Base-by-base conservation (phyloP, 225 moss, liverwort and hornwort genomes). In the Bryoerythrophyllum caledonicum region DNA sequence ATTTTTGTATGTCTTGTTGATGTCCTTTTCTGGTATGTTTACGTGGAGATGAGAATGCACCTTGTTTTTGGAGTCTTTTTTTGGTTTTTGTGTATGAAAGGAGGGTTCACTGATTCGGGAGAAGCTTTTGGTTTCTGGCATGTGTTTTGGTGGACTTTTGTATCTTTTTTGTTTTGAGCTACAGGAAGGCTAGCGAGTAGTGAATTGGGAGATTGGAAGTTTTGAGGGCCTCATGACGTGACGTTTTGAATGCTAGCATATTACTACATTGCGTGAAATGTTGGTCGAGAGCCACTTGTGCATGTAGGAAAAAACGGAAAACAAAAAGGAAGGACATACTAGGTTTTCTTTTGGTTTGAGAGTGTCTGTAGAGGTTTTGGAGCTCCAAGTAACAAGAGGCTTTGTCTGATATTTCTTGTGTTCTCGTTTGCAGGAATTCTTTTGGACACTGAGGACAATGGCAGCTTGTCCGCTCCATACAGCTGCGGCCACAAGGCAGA, bases 381-480 rank as follows among this genome's bases (percentile, higher is more conserved):
- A 38, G 8, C 38, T 38, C 8, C 38, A 38, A 10, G 9, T 38
- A 38, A 38, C 38, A 10, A 38, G 38, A 38, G 9, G 10, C 9
- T 38, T 38, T 75, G 37, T 56, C 59, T 71, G 57, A 65, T 26
- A 16, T 21, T 57, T 59, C 23, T 30, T 65, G 51, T 70, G 64
- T 46, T 58, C 57, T 7, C 57, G 46, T 64, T 25, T 51, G 8
- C 76, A 83, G 80, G 27, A 21, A 57, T 63, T 0, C 9, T 59
- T 64, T 24, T 48, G 10, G 63, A n/a, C 6, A 63, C 21, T 49
- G 48, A 49, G 48, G 48, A 49, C 63, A 4, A 82, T 87, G 87
- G 84, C 85, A 24, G 65, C 60, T 23, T 85, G 87, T 72, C 72
- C 80, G 23, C 68, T 82, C 25, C 80, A 82, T 48, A 20, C 73